Evolutionary conservation across 2,329 filamentous ascomycete species (phyloP).

Genomic region (Didymella exigua): DNA sequence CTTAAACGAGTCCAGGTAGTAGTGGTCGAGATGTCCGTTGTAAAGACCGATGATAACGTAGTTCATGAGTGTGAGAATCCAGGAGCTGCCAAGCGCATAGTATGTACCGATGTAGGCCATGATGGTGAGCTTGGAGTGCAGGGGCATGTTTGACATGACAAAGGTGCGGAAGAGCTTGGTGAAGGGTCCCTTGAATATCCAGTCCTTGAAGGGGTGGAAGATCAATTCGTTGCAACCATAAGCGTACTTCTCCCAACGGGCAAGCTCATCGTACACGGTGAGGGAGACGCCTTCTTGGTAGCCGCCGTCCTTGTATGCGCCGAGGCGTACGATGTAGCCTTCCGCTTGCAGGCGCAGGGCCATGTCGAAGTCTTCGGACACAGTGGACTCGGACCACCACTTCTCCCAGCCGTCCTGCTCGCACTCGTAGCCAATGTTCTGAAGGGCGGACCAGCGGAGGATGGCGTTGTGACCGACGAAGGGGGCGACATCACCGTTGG

Average conservation of each 20-base stretch:
- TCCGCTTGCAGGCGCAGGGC: constrained; percentile 71
- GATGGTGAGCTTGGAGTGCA: constrained; percentile 73
- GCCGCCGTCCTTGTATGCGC: constrained; percentile 69
- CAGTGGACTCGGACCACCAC: constrained; percentile 77
- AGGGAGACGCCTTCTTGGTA: constrained; percentile 77
- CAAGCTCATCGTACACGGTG: constrained; percentile 74
- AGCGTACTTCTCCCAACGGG: constrained; percentile 73
- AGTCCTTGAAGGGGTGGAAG: constrained; percentile 69
- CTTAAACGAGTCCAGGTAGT: constrained; percentile 77
- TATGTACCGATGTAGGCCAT: constrained; percentile 74
- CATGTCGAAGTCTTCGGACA: constrained; percentile 81
- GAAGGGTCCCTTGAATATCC: constrained; percentile 67
- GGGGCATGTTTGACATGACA: constrained; percentile 64
- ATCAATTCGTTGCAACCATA: constrained; percentile 74
- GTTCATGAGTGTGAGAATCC: constrained; percentile 70
- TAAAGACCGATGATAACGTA: constrained; percentile 76
- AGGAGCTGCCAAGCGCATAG: constrained; percentile 71
- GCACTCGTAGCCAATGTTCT: constrained; percentile 58
- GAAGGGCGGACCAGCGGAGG: constrained; percentile 70
- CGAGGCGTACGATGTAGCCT: constrained; percentile 72
- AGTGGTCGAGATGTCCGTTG: constrained; percentile 76
- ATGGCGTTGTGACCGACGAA: constrained; percentile 82
- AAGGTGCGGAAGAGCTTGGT: constrained; percentile 68
- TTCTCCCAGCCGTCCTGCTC: constrained; percentile 59
- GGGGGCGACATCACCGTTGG: constrained; percentile 72